Percentiles rank a stretch among this genome's conserved stretches.
Evolutionary conservation across 2,329 filamentous ascomycete genomes (phyloP).

Genomic region (Tricladium varicosporioides): DNA sequence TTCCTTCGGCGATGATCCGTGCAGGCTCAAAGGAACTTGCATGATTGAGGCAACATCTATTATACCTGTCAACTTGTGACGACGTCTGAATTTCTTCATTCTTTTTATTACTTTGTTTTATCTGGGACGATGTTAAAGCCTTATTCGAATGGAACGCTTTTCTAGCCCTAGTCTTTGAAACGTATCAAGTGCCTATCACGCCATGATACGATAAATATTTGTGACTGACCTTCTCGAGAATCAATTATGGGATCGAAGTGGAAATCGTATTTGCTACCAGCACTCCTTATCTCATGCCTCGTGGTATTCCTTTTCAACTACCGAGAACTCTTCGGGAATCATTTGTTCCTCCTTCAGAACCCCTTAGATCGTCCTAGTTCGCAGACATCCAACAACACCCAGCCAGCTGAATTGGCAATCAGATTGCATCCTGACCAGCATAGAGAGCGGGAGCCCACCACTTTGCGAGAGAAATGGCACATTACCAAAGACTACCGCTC

Average conservation of each 20-base stretch:
- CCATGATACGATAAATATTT: neutral
- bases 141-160: neutral
- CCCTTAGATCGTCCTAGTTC: neutral
- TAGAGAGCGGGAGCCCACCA: neutral
- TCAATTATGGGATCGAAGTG: neutral
- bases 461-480: neutral
- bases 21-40: neutral
- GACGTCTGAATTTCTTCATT: neutral
- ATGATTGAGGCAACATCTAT: neutral
- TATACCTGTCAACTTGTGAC: neutral
- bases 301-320: neutral
- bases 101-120: neutral
- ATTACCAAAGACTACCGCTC: neutral
- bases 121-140: neutral
- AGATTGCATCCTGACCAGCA: neutral
- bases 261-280: neutral
- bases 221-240: neutral
- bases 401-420: neutral
- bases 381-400: neutral
- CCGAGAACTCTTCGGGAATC: neutral
- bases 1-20: neutral
- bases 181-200: too few relatives aligned
- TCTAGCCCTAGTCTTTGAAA: neutral
- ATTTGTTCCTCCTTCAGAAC: neutral
- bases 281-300: neutral